Conservation (phyloP, 2,329 filamentous ascomycete species). For the Fusarium ambrosium region DNA sequence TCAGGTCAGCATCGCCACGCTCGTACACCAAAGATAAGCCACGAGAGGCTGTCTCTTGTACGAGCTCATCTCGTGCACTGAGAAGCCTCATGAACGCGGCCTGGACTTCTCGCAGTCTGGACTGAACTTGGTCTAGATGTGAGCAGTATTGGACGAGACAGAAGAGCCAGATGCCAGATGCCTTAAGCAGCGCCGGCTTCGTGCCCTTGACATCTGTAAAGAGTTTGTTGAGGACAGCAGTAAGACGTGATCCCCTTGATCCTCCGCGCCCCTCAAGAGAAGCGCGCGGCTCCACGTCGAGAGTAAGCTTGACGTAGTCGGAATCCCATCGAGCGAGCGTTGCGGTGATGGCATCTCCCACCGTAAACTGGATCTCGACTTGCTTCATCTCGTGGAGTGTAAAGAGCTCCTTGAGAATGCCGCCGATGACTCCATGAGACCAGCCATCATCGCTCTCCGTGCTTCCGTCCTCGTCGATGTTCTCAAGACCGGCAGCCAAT, state of each 20-base stretch:
- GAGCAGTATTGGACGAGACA: conserved; percentile 93
- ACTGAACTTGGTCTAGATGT: conserved; percentile 80
- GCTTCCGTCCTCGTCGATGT: conserved; percentile 41
- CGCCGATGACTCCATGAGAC: conserved; percentile 59
- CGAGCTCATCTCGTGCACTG: conserved; percentile 89
- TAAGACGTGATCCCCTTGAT: conserved; percentile 59
- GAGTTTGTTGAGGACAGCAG: conserved; percentile 76
- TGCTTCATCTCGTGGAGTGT: conserved; percentile 86
- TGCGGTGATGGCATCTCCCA: conserved; percentile 89
- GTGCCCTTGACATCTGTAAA: conserved; percentile 83
- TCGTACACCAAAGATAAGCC: conserved; percentile 95
- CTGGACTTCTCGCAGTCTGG: conserved; percentile 82
- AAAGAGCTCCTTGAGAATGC: conserved; percentile 78
- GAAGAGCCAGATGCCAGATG: conserved; percentile 94
- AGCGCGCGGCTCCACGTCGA: conserved; percentile 76
- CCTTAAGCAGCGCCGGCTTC: conserved; percentile 90
- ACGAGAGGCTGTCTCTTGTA: conserved; percentile 94
- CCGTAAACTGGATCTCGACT: conserved; percentile 88
- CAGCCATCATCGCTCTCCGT: conserved; percentile 42
- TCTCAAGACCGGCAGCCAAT: conserved; percentile 74
- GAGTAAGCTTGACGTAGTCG: conserved; percentile 78
- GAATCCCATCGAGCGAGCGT: conserved; percentile 87
- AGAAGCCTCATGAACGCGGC: conserved; percentile 89
- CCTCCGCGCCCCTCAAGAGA: conserved; percentile 54
- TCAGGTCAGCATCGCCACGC: conserved; percentile 84